Base-by-base conservation (phyloP, 192 early-diverging fungal species). In the Geosiphon pyriformis region DNA sequence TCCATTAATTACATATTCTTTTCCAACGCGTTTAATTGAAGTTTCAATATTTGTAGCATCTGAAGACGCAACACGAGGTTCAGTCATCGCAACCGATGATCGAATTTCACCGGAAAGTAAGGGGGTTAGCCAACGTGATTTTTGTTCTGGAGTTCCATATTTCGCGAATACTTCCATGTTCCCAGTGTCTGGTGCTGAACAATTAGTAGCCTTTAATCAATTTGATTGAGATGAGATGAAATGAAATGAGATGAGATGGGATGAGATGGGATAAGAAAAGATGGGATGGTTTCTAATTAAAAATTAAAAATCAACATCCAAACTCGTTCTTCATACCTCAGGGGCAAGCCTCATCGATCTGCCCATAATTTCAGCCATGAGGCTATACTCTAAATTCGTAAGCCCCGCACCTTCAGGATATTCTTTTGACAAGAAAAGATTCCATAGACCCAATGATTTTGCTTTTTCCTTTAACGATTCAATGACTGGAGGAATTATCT, bases 131-230 rank as follows among this genome's bases (percentile, higher is more conserved):
- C 89, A 94, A 50, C 76, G 72, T 47, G 80, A 57, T 79, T 97
- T 95, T 74, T 99, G 96, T 47, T 71, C 89, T 20, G 76, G 68
- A 15, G 81, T 84, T 52, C 96, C 96, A 77, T 95, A 99, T 76
- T 96, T 95, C 35, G 92, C 92, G 67, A 99, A 88, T 48, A 99
- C 93, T 71, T 99, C 95, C 95, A 99, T 99, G 83, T 99, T 99
- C 61, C 96, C 96, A 4, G 96, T 96, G 72, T 99, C 96, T 17
- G 95, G 95, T 20, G 94, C 92, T 47, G 86, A 82, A 77, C 92
- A 93, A 87, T 97, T 96, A 78, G 84, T 82, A 22, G 93, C 93
- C 85, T 85, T 61, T 25, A 53, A 26, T 20, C 12, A 18, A 23
- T 47, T 20, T 47, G 35, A 18, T 23, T 15, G 23, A 42, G 51